A percentile compares a stretch with the other conserved stretches of the same genome.
These are phyloP conservation scores for Globisporangium sylvaticum DNA, from an alignment of 352 stramenopile species.

Conservation along the genomic window DNA sequence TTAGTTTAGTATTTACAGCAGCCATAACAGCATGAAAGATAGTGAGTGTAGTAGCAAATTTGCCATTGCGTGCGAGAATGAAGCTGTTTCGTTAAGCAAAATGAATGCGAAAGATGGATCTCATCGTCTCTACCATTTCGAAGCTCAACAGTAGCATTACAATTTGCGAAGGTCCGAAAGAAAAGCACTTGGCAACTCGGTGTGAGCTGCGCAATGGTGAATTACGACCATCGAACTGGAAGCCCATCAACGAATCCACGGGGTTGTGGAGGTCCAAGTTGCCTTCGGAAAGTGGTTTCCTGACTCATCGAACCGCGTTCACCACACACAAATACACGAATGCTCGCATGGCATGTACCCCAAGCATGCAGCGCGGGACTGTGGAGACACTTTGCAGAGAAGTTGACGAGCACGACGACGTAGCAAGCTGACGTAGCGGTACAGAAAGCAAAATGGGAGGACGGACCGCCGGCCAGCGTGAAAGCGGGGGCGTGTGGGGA, in stretches of 20 bases:
- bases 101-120: not conserved
- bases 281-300: not conserved
- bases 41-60: not conserved
- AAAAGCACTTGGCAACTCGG: not conserved
- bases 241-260: not conserved
- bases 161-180: not conserved
- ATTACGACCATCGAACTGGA: not conserved
- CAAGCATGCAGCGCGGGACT: too few species aligned
- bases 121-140: not conserved
- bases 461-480: not conserved
- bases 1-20: not conserved
- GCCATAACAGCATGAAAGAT: not conserved
- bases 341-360: too few species aligned
- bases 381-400: not conserved
- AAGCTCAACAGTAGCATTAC: not conserved
- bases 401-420: too few species aligned
- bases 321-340: too few species aligned
- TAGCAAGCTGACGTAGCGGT: too few species aligned
- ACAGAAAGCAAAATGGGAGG: not conserved
- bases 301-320: not conserved
- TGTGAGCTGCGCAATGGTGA: not conserved
- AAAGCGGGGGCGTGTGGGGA: not conserved
- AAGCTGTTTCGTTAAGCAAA: not conserved
- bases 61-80: not conserved
- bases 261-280: too few species aligned